phyloP scores from a whole-genome alignment of 768 basidiomycete genomes.

The Suillus alpinus region DNA sequence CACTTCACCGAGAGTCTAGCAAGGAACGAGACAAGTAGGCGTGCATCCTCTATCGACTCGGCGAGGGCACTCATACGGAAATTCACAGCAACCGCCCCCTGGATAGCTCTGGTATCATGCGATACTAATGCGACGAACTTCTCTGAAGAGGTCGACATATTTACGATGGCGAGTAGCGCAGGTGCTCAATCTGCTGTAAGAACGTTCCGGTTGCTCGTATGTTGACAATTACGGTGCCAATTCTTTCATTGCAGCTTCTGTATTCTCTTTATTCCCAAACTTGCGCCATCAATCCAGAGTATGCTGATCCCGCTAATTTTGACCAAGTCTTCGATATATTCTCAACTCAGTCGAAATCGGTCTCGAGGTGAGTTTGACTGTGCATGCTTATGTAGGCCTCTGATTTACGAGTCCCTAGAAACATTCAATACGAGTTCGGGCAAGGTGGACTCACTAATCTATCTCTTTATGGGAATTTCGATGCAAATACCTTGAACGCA shows the following conservation, averaged over 20 bases:
- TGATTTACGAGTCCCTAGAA: conserved; percentile 25
- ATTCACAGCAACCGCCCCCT: conserved; percentile 59
- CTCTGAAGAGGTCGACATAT: conserved; percentile 65
- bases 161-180: conserved; percentile 73
- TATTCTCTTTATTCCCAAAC: conserved; percentile 72
- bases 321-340: conserved; percentile 77
- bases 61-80: conserved; percentile 8
- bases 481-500: conserved; percentile 61
- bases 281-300: conserved; percentile 74
- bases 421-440: conserved; percentile 58
- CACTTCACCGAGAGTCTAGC: conserved; percentile 72
- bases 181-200: conserved; percentile 81
- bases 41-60: neutral
- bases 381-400: neutral
- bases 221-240: conserved; percentile 1
- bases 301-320: conserved; percentile 59
- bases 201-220: conserved; percentile 4
- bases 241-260: conserved; percentile 49
- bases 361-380: conserved; percentile 50
- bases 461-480: conserved; percentile 52
- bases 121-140: conserved; percentile 71
- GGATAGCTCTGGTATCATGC: conserved; percentile 88
- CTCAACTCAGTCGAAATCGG: conserved; percentile 61
- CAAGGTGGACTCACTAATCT: conserved; percentile 54
- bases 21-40: conserved; percentile 45